Percentiles rank a stretch among this genome's conserved stretches.
These are phyloP conservation scores for Raffaelea ambrosiae DNA, from an alignment of 2,329 filamentous ascomycete species.

Conservation along the genomic window DNA sequence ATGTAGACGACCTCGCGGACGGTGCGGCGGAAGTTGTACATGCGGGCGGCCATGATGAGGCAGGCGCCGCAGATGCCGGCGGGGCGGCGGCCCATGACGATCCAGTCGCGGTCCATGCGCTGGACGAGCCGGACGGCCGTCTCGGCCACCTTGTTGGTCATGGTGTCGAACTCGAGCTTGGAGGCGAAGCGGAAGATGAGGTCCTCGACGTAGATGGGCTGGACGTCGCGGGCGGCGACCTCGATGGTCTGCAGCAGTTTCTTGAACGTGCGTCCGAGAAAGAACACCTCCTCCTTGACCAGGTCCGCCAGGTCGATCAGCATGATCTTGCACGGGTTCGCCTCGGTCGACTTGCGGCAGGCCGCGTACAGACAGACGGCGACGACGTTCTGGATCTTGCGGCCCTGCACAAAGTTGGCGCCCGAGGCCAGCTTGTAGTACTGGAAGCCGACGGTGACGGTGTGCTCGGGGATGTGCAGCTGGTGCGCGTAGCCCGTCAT, in stretches of 20 bases:
- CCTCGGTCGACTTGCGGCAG: constrained; percentile 58
- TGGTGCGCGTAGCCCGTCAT: constrained; percentile 55
- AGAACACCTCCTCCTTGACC: constrained; percentile 77
- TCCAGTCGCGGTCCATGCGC: constrained; percentile 96
- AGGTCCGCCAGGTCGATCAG: constrained; percentile 92
- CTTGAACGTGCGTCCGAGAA: constrained; percentile 84
- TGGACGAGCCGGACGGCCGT: constrained; percentile 82
- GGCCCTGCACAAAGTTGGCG: constrained; percentile 76
- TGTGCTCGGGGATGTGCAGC: constrained; percentile 51
- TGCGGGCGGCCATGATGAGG: constrained; percentile 86
- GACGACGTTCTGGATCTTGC: constrained; percentile 74
- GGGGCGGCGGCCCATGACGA: constrained; percentile 86
- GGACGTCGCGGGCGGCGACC: constrained; percentile 39
- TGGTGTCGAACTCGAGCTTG: constrained; percentile 81
- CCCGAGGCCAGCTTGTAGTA: constrained; percentile 69
- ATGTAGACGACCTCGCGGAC: constrained; percentile 95
- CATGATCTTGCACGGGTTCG: constrained; percentile 70
- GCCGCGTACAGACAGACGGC: constrained; percentile 89
- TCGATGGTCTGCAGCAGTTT: constrained; percentile 64
- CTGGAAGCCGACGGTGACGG: constrained; percentile 58
- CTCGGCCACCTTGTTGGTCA: constrained; percentile 74
- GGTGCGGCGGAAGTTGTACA: constrained; percentile 95
- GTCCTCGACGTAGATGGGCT: constrained; percentile 75
- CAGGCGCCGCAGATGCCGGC: constrained; percentile 92
- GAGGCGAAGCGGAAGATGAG: constrained; percentile 85